Conservation (phyloP, 495 filamentous ascomycete species). For the Penicillium roqueforti region DNA sequence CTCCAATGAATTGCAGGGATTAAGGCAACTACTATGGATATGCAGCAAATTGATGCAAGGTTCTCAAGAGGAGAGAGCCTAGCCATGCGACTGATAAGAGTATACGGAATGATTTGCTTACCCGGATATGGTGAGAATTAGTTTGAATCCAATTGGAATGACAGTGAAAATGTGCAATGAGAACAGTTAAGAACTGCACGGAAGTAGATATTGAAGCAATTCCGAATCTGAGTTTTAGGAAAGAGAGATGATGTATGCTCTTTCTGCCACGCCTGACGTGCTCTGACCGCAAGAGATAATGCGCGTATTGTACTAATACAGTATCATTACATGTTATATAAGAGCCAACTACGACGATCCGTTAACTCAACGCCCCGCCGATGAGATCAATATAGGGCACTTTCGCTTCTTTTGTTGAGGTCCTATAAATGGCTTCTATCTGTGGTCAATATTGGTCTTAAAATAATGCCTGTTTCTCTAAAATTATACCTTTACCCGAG, state of each 20-base stretch:
- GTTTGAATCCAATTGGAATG: conserved; percentile 2
- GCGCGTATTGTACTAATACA: conserved; percentile 1
- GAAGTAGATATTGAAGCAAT: conserved; percentile 27
- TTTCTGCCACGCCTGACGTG: conserved; percentile 45
- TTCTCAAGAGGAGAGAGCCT: neutral
- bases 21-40: neutral
- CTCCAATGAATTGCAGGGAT: neutral
- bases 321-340: conserved; percentile 15
- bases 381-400: conserved; percentile 1
- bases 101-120: conserved; percentile 22
- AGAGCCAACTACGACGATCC: neutral
- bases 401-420: neutral
- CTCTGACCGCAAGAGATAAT: conserved; percentile 32
- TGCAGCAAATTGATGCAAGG: conserved; percentile 3
- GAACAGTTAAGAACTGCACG: conserved; percentile 13
- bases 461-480: conserved; percentile 4
- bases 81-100: conserved; percentile 20
- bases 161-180: neutral
- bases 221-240: conserved; percentile 12
- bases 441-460: neutral
- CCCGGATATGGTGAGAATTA: conserved; percentile 10
- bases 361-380: neutral
- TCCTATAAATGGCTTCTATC: neutral
- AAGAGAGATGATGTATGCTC: conserved; percentile 40
- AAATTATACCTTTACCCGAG: no score